Base-by-base conservation (phyloP, 2,329 filamentous ascomycete genomes). In the Botrytis hyacinthi region DNA sequence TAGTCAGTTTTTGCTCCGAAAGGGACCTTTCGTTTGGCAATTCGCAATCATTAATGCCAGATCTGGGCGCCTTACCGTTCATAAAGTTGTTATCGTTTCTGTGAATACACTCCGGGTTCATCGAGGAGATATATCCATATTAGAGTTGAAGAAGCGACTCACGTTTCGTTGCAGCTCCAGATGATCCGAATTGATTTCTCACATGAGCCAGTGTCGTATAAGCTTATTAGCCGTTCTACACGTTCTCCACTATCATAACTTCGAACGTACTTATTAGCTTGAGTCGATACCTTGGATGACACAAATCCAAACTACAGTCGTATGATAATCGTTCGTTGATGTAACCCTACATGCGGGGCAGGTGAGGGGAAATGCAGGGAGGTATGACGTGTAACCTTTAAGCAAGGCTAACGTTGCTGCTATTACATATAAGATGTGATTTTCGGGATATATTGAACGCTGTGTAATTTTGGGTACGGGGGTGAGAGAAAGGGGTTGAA, bases 11-110 rank as follows among this genome's bases (percentile, higher is more conserved):
- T n/a, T 51, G 22, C 22, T 26, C 22, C 4, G 22, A 26, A 26
- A 26, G 5, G 10, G 46, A 14, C 0, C 26, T 51, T 16, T n/a
- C 8, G 8, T 51, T 51, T 51, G 48, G 12, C 5, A n/a, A n/a
- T 14, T 3, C 7, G 10, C 26, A 51, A 51, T 3, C 5, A n/a
- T 54, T n/a, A 7, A 14, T 54, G 12, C 7, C 26, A 54, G 2
- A n/a, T n/a, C 16, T 16, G 8, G 5, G 5, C 1, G 26, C 0
- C 5, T 1, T 6, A 0, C 2, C 9, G 12, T 2, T 16, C 26
- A 54, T n/a, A 8, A 3, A 12, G 5, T 54, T n/a, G 14, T 7
- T 1, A n/a, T 0, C n/a, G 26, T 3, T n/a, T n/a, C 26, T 51
- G 12, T 54, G 0, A 14, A 14, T 14, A 16, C 4, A 14, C 12